Evolutionary conservation across 192 early-diverging fungal species (phyloP).

Genomic region (Linnemannia elongata): DNA sequence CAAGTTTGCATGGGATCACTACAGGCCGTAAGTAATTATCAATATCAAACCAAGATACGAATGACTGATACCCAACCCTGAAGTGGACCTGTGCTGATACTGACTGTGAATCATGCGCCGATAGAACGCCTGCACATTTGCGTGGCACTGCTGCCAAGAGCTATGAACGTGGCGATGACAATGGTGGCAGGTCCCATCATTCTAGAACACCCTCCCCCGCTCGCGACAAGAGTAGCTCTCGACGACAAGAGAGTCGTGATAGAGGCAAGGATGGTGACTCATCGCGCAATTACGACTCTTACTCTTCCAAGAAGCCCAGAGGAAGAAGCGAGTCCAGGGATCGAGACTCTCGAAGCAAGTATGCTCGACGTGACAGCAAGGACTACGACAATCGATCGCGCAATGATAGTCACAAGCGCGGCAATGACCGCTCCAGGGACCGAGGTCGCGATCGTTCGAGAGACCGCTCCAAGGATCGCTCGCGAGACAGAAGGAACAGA

Average conservation of each 20-base stretch:
- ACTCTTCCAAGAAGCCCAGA: not conserved
- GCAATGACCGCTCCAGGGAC: not conserved
- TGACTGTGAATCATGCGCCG: not conserved
- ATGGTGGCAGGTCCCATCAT: not conserved
- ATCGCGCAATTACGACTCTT: not conserved
- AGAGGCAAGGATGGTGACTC: not conserved
- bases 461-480: not conserved
- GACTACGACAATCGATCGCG: conserved; percentile 4
- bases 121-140: conserved; percentile 12
- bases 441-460: not conserved
- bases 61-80: not conserved
- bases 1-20: conserved; percentile 61
- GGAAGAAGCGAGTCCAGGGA: conserved; percentile 21
- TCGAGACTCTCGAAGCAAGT: not conserved
- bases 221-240: not conserved
- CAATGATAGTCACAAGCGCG: not conserved
- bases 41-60: not conserved
- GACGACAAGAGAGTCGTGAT: not conserved
- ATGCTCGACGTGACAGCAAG: not conserved
- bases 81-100: not conserved
- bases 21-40: conserved; percentile 34
- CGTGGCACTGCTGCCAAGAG: conserved; percentile 2
- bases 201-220: not conserved
- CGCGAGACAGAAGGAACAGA: conserved; percentile 2
- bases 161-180: not conserved